A percentile compares a stretch with the other conserved stretches of the same genome.
Evolutionary conservation across 805 yeast species (phyloP).

Genomic region (Candida insectalens): DNA sequence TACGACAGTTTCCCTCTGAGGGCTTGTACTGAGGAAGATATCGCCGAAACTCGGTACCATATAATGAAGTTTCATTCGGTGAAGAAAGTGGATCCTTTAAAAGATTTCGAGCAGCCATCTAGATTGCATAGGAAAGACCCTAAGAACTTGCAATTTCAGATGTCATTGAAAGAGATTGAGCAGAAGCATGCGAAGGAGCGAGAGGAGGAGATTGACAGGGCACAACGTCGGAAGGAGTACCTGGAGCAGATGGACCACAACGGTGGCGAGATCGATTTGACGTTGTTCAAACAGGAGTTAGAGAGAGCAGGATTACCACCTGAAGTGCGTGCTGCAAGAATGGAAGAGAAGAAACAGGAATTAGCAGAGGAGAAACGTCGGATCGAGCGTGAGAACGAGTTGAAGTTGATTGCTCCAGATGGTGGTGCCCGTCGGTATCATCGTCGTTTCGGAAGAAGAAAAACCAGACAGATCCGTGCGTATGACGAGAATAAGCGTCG

Average conservation of each 20-base stretch:
- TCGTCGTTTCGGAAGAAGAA: slow-evolving; percentile 53
- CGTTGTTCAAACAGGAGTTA: slow-evolving; percentile 20
- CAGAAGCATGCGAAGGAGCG: slow-evolving; percentile 41
- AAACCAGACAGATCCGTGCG: slow-evolving; percentile 74
- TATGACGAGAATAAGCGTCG: slow-evolving; percentile 77
- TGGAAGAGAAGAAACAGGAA: slow-evolving; percentile 17
- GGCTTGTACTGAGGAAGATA: slow-evolving; percentile 63
- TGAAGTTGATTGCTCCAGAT: slow-evolving; percentile 81
- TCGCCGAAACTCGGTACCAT: slow-evolving; percentile 68
- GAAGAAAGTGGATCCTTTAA: slow-evolving; percentile 59
- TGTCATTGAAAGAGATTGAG: slow-evolving; percentile 69
- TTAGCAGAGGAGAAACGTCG: slow-evolving; percentile 22
- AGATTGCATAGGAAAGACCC: slow-evolving; percentile 92
- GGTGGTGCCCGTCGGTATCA: slow-evolving; percentile 74
- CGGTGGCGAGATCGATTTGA: slow-evolving; percentile 9
- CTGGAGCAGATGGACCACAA: slow-evolving; percentile 10
- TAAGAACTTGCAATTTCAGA: slow-evolving; percentile 76
- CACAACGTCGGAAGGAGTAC: slow-evolving; percentile 28
- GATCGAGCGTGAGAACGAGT: slow-evolving; percentile 32
- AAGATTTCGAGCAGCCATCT: slow-evolving; percentile 71
- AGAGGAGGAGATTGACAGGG: slow-evolving; percentile 28
- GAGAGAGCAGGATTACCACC: slow-evolving; percentile 22
- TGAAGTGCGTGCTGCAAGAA: slow-evolving; percentile 31
- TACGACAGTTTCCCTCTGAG: slow-evolving; percentile 47
- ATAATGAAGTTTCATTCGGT: slow-evolving; percentile 72